Conservation (phyloP, 192 early-diverging fungal species). For the Kickxella alabastrina region DNA sequence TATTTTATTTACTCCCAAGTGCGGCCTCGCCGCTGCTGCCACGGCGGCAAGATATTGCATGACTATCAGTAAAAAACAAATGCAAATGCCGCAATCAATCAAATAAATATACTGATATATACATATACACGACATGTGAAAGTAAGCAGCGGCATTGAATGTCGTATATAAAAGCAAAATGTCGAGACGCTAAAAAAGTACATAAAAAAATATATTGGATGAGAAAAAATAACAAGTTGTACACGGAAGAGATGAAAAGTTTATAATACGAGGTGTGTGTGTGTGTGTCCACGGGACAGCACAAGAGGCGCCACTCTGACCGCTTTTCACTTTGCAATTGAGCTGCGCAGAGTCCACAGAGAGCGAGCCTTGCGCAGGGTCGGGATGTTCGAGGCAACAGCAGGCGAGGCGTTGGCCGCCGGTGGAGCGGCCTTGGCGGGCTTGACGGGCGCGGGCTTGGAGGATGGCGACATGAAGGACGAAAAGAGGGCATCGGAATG, state of each 20-base stretch:
- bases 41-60: no score
- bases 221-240: no score
- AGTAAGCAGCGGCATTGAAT: no score
- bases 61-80: no score
- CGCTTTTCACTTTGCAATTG: not conserved
- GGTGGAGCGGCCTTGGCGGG: conserved; percentile 2
- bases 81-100: no score
- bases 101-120: no score
- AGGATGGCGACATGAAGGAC: not conserved
- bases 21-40: no score
- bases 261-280: not conserved
- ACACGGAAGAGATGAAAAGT: not conserved
- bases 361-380: conserved; percentile 32
- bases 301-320: not conserved
- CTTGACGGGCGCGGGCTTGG: not conserved
- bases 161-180: no score
- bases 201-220: no score
- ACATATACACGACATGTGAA: no score
- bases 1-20: no score
- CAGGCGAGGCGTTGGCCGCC: not conserved
- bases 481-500: conserved; percentile 28
- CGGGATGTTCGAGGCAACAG: conserved; percentile 16
- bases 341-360: conserved; percentile 27
- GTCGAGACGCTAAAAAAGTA: no score
- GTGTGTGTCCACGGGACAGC: not conserved